Percentiles rank a stretch among this genome's conserved stretches.
phyloP scores from a whole-genome alignment of 2,329 filamentous ascomycete species.

The Ophiognomonia clavigignenti-juglandacearum region DNA sequence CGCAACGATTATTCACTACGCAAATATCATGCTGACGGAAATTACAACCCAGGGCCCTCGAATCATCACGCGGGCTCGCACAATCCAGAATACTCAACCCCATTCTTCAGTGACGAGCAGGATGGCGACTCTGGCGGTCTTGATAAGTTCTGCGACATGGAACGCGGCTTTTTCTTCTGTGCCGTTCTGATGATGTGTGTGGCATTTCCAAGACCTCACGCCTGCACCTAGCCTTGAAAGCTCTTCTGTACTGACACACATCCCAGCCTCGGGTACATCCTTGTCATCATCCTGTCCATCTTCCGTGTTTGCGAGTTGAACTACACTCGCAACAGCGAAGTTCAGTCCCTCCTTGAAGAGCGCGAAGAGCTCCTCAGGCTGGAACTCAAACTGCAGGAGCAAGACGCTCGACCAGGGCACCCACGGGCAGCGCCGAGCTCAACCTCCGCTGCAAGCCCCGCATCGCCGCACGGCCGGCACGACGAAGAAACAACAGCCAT shows the following conservation, averaged over 20 bases:
- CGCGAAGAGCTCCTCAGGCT: slow-evolving; percentile 20
- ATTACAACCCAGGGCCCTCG: no score
- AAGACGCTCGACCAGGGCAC: slow-evolving; percentile 1
- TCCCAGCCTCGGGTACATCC: slow-evolving; percentile 24
- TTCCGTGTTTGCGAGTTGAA: slow-evolving; percentile 26
- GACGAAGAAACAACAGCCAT: not conserved
- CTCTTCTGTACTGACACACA: not conserved
- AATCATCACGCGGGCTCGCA: not conserved
- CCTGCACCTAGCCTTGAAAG: no score
- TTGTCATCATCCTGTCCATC: slow-evolving; percentile 24
- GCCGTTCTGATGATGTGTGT: slow-evolving; percentile 26
- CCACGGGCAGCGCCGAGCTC: not conserved
- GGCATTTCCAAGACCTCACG: not conserved
- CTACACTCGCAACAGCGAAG: slow-evolving; percentile 22
- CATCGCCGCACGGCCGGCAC: not conserved
- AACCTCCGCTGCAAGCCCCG: not conserved
- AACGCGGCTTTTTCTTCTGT: slow-evolving; percentile 29
- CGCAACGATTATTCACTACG: not conserved
- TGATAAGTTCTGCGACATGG: slow-evolving; percentile 26
- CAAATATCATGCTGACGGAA: not conserved
- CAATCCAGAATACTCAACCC: slow-evolving; percentile 22
- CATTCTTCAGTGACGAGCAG: slow-evolving; percentile 26
- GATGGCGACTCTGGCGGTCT: slow-evolving; percentile 22
- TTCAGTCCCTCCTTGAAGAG: slow-evolving; percentile 22
- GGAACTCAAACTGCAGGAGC: slow-evolving; percentile 21